These are phyloP conservation scores for Paecilomyces fulvus DNA, from an alignment of 2,329 filamentous ascomycete species.

Conservation along the genomic window DNA sequence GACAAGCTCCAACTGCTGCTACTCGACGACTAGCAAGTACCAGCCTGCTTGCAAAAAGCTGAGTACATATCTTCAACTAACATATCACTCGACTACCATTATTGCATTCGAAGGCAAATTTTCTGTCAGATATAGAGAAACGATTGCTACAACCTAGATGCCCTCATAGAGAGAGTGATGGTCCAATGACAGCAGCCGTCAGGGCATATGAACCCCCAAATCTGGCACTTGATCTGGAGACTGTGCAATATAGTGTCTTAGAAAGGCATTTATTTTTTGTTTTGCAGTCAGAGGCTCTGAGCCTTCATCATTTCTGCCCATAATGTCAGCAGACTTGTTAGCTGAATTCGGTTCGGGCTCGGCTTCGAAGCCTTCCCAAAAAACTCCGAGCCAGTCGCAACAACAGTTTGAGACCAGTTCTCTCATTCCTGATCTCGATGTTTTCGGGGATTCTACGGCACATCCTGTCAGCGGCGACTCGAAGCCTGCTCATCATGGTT, in stretches of 20 bases:
- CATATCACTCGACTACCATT: neutral
- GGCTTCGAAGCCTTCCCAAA: constrained; percentile 9
- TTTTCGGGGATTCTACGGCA: neutral
- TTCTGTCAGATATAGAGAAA: neutral
- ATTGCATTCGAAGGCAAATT: neutral
- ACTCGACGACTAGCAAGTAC: neutral
- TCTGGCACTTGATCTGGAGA: neutral
- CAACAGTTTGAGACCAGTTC: neutral
- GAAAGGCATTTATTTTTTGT: constrained; percentile 3
- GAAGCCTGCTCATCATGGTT: neutral
- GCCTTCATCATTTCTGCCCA: neutral
- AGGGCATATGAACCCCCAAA: neutral
- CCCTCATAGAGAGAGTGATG: neutral
- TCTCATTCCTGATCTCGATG: neutral
- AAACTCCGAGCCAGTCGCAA: neutral
- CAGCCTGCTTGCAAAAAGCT: neutral
- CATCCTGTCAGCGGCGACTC: neutral
- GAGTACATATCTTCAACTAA: neutral
- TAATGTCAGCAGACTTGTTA: constrained; percentile 48
- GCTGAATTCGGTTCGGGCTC: constrained; percentile 39
- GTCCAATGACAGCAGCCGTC: neutral
- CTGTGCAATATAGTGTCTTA: neutral
- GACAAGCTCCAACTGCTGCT: neutral
- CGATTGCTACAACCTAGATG: neutral
- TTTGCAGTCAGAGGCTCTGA: neutral